Conservation (phyloP, 192 early-diverging fungal genomes). For the Backusella luteola region DNA sequence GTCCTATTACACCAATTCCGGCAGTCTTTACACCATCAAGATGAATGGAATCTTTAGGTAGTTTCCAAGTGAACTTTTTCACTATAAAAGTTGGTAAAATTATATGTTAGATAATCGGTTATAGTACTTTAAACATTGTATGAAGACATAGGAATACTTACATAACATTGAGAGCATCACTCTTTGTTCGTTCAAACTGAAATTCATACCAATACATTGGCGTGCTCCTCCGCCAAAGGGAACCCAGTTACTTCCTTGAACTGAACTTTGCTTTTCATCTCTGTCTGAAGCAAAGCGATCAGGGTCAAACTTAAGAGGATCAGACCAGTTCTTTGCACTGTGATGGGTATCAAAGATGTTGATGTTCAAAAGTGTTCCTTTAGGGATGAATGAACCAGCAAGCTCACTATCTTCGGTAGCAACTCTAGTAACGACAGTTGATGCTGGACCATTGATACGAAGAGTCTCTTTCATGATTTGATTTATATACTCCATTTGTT, state of each 20-base stretch:
- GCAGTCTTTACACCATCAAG: background rate
- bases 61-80: slow-evolving; percentile 19
- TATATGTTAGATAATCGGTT: background rate
- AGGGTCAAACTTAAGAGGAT: slow-evolving; percentile 47
- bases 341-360: slow-evolving; percentile 4
- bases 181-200: slow-evolving; percentile 55
- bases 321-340: slow-evolving; percentile 28
- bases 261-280: background rate
- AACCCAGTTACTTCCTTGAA: slow-evolving; percentile 31
- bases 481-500: slow-evolving; percentile 50
- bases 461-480: slow-evolving; percentile 47
- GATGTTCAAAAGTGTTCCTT: slow-evolving; percentile 8
- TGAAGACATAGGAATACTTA: slow-evolving; percentile 7
- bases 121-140: background rate
- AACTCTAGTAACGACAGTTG: background rate
- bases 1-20: slow-evolving; percentile 11
- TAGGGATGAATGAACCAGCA: slow-evolving; percentile 24
- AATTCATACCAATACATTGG: slow-evolving; percentile 65
- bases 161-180: slow-evolving; percentile 50
- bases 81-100: slow-evolving; percentile 4
- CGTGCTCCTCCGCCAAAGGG: slow-evolving; percentile 61
- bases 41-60: slow-evolving; percentile 22
- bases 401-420: slow-evolving; percentile 28
- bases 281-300: slow-evolving; percentile 43
- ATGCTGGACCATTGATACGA: slow-evolving; percentile 14